Evolutionary conservation across 352 stramenopile genomes (phyloP), one percentile per base, ranked within the genome.

Genomic region (Phytophthora sansomeana): DNA sequence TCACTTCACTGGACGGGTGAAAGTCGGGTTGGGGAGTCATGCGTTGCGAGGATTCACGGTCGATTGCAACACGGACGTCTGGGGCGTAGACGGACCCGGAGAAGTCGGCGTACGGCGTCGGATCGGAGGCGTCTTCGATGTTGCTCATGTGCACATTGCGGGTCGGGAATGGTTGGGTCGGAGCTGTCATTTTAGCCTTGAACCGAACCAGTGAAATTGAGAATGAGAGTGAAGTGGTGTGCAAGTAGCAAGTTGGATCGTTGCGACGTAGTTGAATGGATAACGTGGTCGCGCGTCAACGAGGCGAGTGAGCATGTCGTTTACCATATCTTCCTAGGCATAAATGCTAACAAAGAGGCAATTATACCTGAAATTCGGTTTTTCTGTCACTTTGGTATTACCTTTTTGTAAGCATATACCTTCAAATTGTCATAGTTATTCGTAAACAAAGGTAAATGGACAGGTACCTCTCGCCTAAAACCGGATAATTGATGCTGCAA

Each of bases 71-170:
- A 35, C 38, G 29, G n/a, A 50, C 52, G 32, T 69, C 58, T 1
- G 46, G 58, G 1, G 53, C 43, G 44, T 58, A 64, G 29, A 30
- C 29, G 4, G 54, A 50, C 19, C 43, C 42, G 5, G 63, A 53
- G 41, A 62, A 62, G 21, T 69, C 44, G n/a, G 33, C 33, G 32
- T 61, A 56, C 13, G 63, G 55, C 26, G 55, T 66, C 55, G 33
- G 47, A 11, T 56, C 47, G n/a, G 32, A 28, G 13, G 5, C 39
- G 8, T 70, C 54, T 17, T 60, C 56, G n/a, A 65, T 56, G 30
- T 35, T 50, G 38, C 47, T 65, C 33, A 57, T 52, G 33, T 47
- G 38, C 46, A 59, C 36, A 14, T 65, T 70, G 16, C 52, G n/a
- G n/a, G n/a, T n/a, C n/a, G n/a, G n/a, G n/a, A n/a, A n/a, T n/a